Conservation (phyloP, 108 stramenopile species). For the Schizochytrium sp. region DNA sequence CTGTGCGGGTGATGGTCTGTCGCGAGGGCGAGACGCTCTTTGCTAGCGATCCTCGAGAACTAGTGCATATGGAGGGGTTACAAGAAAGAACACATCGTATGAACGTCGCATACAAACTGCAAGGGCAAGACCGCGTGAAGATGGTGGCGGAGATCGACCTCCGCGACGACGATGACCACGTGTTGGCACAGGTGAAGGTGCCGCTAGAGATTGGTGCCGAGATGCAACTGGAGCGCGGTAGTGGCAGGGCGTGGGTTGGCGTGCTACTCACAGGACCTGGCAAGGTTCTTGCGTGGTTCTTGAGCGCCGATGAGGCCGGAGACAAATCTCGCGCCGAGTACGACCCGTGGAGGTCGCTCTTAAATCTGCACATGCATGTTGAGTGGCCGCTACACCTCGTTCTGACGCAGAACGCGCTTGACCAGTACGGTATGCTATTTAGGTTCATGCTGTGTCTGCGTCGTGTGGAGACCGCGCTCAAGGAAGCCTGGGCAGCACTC, state of each 20-base stretch:
- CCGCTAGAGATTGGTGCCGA: background rate
- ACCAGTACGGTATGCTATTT: constrained; percentile 54
- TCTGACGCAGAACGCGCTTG: constrained; percentile 41
- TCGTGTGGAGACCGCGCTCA: constrained; percentile 46
- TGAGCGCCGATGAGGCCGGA: background rate
- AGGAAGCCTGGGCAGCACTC: constrained; percentile 44
- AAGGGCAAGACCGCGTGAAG: constrained; percentile 22
- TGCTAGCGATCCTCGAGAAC: background rate
- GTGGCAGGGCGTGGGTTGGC: constrained; percentile 43
- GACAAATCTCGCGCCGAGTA: constrained; percentile 48
- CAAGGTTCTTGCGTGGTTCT: background rate
- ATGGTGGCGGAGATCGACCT: constrained; percentile 13
- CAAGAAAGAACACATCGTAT: background rate
- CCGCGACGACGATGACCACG: background rate
- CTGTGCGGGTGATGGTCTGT: background rate
- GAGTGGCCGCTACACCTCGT: constrained; percentile 59
- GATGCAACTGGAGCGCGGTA: constrained; percentile 32
- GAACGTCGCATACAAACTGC: background rate
- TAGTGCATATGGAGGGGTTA: background rate
- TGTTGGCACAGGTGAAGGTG: background rate
- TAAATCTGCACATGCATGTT: constrained; percentile 41
- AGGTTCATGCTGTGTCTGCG: constrained; percentile 8
- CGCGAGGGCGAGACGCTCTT: constrained; percentile 7
- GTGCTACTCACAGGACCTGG: constrained; percentile 30
- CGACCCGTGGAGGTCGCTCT: constrained; percentile 46